Evolutionary conservation across 1,139 yeast genomes (phyloP).

Genomic region (Saccharomyces hybrid): DNA sequence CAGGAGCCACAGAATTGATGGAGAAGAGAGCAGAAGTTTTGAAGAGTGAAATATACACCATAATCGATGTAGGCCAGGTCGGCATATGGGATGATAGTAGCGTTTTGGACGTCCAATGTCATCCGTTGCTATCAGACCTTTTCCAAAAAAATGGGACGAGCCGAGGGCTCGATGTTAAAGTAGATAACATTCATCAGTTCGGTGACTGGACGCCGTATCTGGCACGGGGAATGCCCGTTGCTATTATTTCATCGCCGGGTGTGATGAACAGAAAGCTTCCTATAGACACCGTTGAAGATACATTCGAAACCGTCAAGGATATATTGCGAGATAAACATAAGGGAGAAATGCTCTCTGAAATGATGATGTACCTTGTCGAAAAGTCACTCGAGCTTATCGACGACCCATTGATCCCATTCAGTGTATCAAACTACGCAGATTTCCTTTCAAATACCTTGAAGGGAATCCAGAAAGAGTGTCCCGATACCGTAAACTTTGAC

Average conservation of each 20-base stretch:
- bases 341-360: conserved; percentile 34
- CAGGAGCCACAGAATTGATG: conserved; percentile 79
- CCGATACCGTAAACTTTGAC: conserved; percentile 26
- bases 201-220: conserved; percentile 59
- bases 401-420: conserved; percentile 69
- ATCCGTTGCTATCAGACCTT: conserved; percentile 54
- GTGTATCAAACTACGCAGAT: conserved; percentile 44
- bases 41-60: conserved; percentile 56
- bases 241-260: conserved; percentile 36
- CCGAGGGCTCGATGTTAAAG: conserved; percentile 19
- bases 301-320: conserved; percentile 48
- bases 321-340: conserved; percentile 29
- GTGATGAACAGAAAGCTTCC: conserved; percentile 41
- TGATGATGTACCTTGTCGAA: conserved; percentile 49
- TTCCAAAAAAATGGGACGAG: conserved; percentile 19
- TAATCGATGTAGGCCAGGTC: conserved; percentile 52
- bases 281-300: conserved; percentile 58
- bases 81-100: conserved; percentile 59
- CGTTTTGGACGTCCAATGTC: conserved; percentile 50
- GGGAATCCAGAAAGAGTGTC: conserved; percentile 44
- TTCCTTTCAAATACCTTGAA: conserved; percentile 39
- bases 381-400: conserved; percentile 55
- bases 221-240: conserved; percentile 58
- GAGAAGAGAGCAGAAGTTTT: conserved; percentile 50
- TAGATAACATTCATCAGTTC: conserved; percentile 38